These are phyloP conservation scores for Acaromyces ingoldii DNA, from an alignment of 1,284 basidiomycete species.

Conservation along the genomic window DNA sequence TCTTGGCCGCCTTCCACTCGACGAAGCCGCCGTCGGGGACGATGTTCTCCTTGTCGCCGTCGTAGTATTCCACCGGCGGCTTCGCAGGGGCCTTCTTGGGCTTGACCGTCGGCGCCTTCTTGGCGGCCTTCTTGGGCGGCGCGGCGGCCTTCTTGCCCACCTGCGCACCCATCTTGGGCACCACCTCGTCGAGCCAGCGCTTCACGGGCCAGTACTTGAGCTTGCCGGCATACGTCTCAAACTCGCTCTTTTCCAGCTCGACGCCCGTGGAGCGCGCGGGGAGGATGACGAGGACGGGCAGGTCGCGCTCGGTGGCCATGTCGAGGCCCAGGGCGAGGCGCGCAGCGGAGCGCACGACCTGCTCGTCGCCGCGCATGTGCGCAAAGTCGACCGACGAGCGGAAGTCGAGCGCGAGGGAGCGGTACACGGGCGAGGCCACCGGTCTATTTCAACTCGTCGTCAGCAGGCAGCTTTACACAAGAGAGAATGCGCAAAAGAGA, in stretches of 20 bases:
- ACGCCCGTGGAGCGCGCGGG: slow-evolving; percentile 13
- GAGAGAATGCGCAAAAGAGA: no score
- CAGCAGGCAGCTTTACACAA: no score
- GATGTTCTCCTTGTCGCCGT: slow-evolving; percentile 2
- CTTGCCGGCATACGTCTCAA: slow-evolving; percentile 35
- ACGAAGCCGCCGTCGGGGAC: slow-evolving; percentile 11
- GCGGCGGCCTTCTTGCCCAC: not conserved
- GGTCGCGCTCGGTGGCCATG: slow-evolving; percentile 22
- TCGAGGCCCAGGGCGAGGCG: slow-evolving; percentile 30
- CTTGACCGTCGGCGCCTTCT: slow-evolving; percentile 16
- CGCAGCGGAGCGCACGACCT: slow-evolving; percentile 25
- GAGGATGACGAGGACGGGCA: slow-evolving; percentile 38
- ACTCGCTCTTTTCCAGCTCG: slow-evolving; percentile 18
- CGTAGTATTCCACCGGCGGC: no score
- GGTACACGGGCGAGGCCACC: slow-evolving; percentile 43
- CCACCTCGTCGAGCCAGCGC: slow-evolving; percentile 36
- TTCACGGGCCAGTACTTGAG: slow-evolving; percentile 41
- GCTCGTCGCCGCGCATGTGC: slow-evolving; percentile 36
- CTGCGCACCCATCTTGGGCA: slow-evolving; percentile 16
- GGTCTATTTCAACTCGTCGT: slow-evolving; percentile 10
- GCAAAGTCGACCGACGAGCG: slow-evolving; percentile 35
- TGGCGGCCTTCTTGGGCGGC: slow-evolving; percentile 9
- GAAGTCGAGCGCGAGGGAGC: slow-evolving; percentile 47
- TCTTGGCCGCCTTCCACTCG: slow-evolving; percentile 15
- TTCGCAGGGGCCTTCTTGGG: no score